phyloP scores from a whole-genome alignment of 257 asterid species.

The Primulina eburnea region DNA sequence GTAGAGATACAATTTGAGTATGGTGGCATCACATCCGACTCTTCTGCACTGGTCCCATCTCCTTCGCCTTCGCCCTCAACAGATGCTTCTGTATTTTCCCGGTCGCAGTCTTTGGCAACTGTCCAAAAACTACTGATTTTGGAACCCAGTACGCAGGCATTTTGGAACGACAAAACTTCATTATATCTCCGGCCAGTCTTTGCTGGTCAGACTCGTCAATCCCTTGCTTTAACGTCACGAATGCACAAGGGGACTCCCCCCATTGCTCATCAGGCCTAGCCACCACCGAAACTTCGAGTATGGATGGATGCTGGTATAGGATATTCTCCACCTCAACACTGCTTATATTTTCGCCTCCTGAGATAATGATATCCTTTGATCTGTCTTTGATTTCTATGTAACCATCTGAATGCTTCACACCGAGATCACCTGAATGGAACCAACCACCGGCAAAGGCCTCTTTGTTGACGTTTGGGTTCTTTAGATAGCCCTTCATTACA shows the following conservation, averaged over 20 bases:
- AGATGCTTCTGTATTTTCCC: slow-evolving; percentile 94
- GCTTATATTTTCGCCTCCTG: slow-evolving; percentile 93
- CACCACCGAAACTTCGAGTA: slow-evolving; percentile 83
- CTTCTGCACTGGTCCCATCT: slow-evolving; percentile 76
- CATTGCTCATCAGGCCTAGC: slow-evolving; percentile 83
- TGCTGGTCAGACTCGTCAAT: slow-evolving; percentile 37
- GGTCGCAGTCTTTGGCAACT: slow-evolving; percentile 91
- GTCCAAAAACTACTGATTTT: slow-evolving; percentile 76
- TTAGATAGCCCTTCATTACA: slow-evolving; percentile 90
- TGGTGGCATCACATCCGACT: slow-evolving; percentile 44
- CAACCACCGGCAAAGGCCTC: slow-evolving; percentile 80
- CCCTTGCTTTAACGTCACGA: slow-evolving; percentile 65
- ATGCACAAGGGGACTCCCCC: slow-evolving; percentile 98
- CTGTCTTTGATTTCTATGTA: slow-evolving; percentile 82
- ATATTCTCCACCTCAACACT: slow-evolving; percentile 91
- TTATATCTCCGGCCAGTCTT: slow-evolving; percentile 59
- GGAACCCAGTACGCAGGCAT: slow-evolving; percentile 94
- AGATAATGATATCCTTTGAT: slow-evolving; percentile 86
- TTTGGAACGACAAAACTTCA: slow-evolving; percentile 65
- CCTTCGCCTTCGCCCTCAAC: slow-evolving; percentile 81
- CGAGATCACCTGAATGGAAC: slow-evolving; percentile 92
- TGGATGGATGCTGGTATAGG: slow-evolving; percentile 70
- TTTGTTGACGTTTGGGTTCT: slow-evolving; percentile 79
- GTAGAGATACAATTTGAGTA: neutral
- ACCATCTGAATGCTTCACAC: slow-evolving; percentile 84